These are phyloP conservation scores for Saxophila tyrrhenica DNA, from an alignment of 495 filamentous ascomycete genomes.

Conservation along the genomic window DNA sequence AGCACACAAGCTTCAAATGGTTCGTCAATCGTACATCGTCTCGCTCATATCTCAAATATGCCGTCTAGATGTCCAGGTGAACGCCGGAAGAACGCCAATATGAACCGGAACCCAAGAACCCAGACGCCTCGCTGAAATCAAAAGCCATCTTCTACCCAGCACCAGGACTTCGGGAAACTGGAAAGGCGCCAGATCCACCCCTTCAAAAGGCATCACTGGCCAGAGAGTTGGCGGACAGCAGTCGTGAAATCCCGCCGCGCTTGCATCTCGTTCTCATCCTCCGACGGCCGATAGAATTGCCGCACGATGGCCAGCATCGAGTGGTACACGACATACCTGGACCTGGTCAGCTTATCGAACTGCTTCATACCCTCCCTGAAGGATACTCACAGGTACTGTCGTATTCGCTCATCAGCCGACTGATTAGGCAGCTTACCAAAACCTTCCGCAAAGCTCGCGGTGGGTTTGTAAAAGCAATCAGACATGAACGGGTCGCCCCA, in stretches of 20 bases:
- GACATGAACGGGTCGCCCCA: conserved; percentile 51
- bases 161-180: not conserved
- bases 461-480: conserved; percentile 37
- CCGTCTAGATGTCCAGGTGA: too few species aligned
- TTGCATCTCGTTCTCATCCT: conserved; percentile 24
- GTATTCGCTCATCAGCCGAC: conserved; percentile 18
- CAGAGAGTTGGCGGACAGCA: conserved; percentile 27
- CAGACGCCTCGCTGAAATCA: not conserved
- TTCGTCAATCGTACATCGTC: too few species aligned
- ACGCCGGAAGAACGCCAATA: not conserved
- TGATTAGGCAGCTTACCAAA: conserved; percentile 27
- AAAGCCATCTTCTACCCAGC: not conserved
- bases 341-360: conserved; percentile 5
- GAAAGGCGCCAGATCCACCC: too few species aligned
- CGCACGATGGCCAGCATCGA: conserved; percentile 24
- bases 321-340: conserved; percentile 30
- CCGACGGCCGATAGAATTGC: conserved; percentile 26
- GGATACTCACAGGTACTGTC: conserved; percentile 35
- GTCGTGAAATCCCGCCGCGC: conserved; percentile 25
- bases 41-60: not conserved
- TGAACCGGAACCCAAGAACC: not conserved
- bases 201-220: not conserved
- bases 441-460: conserved; percentile 37
- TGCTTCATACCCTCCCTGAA: too few species aligned
- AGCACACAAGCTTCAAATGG: too few species aligned